phyloP scores from a whole-genome alignment of 2,329 filamentous ascomycete genomes.

The Epichloe coenophiala region DNA sequence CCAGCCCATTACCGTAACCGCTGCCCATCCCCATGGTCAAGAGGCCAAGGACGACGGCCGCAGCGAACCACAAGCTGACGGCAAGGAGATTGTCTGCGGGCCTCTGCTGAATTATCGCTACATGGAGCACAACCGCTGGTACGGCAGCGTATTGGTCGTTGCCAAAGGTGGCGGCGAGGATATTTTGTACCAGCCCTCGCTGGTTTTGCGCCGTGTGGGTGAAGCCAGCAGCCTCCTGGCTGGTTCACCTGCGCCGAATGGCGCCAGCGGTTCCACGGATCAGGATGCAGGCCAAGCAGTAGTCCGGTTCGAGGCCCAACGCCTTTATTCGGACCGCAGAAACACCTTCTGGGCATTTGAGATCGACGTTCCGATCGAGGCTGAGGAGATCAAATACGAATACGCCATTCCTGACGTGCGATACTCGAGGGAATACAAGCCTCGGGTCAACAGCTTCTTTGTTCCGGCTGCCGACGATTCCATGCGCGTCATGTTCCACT shows the following conservation, averaged over 20 bases:
- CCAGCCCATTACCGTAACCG: slow-evolving; percentile 36
- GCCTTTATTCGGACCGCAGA: slow-evolving; percentile 51
- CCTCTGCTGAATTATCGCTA: slow-evolving; percentile 67
- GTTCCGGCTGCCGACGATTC: slow-evolving; percentile 70
- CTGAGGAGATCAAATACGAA: slow-evolving; percentile 60
- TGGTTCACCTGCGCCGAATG: slow-evolving; percentile 13
- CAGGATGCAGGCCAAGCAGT: slow-evolving; percentile 29
- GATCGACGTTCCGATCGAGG: slow-evolving; percentile 60
- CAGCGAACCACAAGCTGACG: slow-evolving; percentile 22
- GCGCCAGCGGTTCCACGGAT: slow-evolving; percentile 13
- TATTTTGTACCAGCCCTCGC: slow-evolving; percentile 42
- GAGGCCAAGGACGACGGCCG: slow-evolving; percentile 3
- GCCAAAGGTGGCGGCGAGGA: slow-evolving; percentile 54
- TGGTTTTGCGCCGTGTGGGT: slow-evolving; percentile 36
- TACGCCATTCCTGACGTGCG: slow-evolving; percentile 59
- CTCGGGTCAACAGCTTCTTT: slow-evolving; percentile 65
- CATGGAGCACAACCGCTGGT: slow-evolving; percentile 62
- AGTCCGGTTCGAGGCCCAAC: slow-evolving; percentile 22
- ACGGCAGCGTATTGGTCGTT: slow-evolving; percentile 77
- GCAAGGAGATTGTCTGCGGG: slow-evolving; percentile 53
- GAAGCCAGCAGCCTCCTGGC: slow-evolving; percentile 10
- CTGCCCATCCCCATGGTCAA: slow-evolving; percentile 9
- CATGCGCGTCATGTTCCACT: slow-evolving; percentile 98
- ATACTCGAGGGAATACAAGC: slow-evolving; percentile 43
- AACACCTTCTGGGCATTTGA: slow-evolving; percentile 92